phyloP scores from a whole-genome alignment of 495 filamentous ascomycete genomes.

The Haplographium delicatum region DNA sequence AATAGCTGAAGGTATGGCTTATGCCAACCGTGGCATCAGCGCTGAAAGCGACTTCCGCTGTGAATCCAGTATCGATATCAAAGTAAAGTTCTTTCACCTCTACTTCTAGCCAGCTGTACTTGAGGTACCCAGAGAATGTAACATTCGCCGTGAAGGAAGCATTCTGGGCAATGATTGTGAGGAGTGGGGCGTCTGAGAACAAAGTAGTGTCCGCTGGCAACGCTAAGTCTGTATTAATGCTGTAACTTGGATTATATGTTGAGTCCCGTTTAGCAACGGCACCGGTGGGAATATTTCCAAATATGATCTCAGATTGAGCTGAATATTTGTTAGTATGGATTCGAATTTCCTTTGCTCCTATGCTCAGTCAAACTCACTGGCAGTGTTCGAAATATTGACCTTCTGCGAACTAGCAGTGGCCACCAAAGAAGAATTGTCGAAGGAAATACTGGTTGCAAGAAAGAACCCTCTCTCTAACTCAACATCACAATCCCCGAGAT shows the following conservation, averaged over 20 bases:
- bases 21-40: constrained; percentile 22
- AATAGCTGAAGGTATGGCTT: constrained; percentile 24
- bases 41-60: constrained; percentile 21
- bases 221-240: constrained; percentile 23
- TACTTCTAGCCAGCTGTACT: constrained; percentile 23
- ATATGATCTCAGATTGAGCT: constrained; percentile 23
- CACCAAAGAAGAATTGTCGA: constrained; percentile 16
- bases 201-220: constrained; percentile 22
- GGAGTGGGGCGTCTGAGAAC: constrained; percentile 20
- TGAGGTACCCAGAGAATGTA: constrained; percentile 29
- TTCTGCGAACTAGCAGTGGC: constrained; percentile 20
- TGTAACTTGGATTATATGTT: constrained; percentile 24
- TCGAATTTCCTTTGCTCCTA: background rate
- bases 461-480: constrained; percentile 26
- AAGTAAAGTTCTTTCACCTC: constrained; percentile 27
- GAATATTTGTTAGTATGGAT: constrained; percentile 11
- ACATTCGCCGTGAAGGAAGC: constrained; percentile 25
- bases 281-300: constrained; percentile 13
- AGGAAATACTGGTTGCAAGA: constrained; percentile 20
- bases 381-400: constrained; percentile 20
- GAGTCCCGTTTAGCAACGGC: constrained; percentile 21
- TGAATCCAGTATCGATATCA: constrained; percentile 28
- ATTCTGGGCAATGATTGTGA: constrained; percentile 21
- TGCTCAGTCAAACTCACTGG: constrained; percentile 20
- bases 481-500: constrained; percentile 25